Conservation (phyloP, 2,329 filamentous ascomycete species). For the Paracorniculantispora psalliotae region DNA sequence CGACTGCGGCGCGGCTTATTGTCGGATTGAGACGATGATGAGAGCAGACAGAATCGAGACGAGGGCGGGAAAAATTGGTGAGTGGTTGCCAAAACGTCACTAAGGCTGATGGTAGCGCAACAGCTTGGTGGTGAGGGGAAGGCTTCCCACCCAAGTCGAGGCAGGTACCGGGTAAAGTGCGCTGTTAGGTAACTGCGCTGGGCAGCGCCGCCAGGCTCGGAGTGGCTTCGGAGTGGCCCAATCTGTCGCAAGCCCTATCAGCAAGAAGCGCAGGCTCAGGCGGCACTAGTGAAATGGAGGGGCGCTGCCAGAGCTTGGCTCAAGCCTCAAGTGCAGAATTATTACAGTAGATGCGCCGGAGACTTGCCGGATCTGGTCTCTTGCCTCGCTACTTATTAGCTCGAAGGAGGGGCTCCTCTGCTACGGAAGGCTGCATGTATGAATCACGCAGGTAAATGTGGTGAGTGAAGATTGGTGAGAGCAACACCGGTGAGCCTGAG, state of each 20-base stretch:
- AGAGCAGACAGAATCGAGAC: background rate
- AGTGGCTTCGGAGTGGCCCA: background rate
- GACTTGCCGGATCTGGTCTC: background rate
- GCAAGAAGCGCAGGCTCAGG: background rate
- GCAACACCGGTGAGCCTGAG: background rate
- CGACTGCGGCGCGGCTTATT: background rate
- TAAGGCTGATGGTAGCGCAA: slow-evolving; percentile 1
- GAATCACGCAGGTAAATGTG: background rate
- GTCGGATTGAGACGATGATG: background rate
- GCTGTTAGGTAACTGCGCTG: background rate
- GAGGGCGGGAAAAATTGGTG: background rate
- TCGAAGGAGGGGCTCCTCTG: too few relatives aligned
- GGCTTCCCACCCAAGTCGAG: too few relatives aligned
- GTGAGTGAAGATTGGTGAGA: background rate
- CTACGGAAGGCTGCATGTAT: background rate
- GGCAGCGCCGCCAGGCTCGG: background rate
- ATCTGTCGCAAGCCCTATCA: background rate
- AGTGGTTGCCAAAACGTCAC: background rate
- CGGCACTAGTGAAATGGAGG: background rate
- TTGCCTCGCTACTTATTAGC: too few relatives aligned
- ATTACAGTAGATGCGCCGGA: too few relatives aligned
- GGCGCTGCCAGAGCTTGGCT: background rate
- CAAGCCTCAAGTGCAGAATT: too few relatives aligned
- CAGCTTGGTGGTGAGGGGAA: slow-evolving; percentile 5
- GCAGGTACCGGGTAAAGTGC: too few relatives aligned